A percentile compares a stretch with the other conserved stretches of the same genome.
Conservation (phyloP, 1,139 yeast species). For the Candida albicans region DNA sequence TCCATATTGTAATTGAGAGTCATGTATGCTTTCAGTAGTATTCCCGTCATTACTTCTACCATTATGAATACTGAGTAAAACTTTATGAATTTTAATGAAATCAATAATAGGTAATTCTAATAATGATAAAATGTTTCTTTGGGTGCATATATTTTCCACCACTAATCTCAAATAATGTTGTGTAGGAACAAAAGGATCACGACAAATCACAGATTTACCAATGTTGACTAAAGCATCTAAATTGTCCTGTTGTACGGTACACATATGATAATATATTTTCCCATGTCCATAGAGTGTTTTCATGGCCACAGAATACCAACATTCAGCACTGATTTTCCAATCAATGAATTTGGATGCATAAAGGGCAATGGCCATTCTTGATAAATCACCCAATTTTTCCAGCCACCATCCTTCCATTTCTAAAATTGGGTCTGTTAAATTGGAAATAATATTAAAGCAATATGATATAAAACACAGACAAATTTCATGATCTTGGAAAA, state of each 20-base stretch:
- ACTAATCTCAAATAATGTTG: slow-evolving; percentile 73
- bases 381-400: slow-evolving; percentile 75
- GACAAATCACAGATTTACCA: slow-evolving; percentile 74
- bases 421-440: slow-evolving; percentile 50
- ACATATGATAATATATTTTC: slow-evolving; percentile 76
- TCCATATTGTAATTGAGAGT: slow-evolving; percentile 50
- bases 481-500: slow-evolving; percentile 51
- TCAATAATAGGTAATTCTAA: slow-evolving; percentile 63
- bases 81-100: slow-evolving; percentile 65
- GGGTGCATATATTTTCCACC: slow-evolving; percentile 75
- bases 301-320: slow-evolving; percentile 74
- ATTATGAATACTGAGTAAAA: slow-evolving; percentile 50
- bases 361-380: slow-evolving; percentile 80
- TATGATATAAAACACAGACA: slow-evolving; percentile 50
- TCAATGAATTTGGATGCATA: slow-evolving; percentile 76
- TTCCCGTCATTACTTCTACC: slow-evolving; percentile 31
- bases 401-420: slow-evolving; percentile 76
- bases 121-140: slow-evolving; percentile 60
- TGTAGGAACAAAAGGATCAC: slow-evolving; percentile 82
- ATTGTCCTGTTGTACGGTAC: slow-evolving; percentile 79
- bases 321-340: slow-evolving; percentile 77
- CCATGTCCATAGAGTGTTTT: slow-evolving; percentile 76
- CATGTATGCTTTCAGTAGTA: slow-evolving; percentile 33
- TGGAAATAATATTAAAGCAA: slow-evolving; percentile 53
- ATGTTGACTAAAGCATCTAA: slow-evolving; percentile 75